Evolutionary conservation across 148 eudicot genomes (phyloP), one percentile per base, ranked within the genome.

Genomic region (Amaranthus hypochondriacus): DNA sequence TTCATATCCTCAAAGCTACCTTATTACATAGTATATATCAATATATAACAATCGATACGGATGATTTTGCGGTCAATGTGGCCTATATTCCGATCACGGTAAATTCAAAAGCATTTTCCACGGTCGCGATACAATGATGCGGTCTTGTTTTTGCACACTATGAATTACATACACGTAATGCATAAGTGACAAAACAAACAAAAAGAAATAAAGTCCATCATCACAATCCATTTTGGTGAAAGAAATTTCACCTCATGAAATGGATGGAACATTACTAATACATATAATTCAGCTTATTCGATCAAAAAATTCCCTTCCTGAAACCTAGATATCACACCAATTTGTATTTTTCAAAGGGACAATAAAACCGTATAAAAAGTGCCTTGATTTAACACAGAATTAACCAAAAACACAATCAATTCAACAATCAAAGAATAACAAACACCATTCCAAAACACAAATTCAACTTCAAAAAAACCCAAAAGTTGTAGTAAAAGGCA

Each of bases 181-280:
- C 39, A 28, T 28, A 28, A 28, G 39, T 28, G 39, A 28, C 39
- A 28, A 0, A 12, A 7, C 6, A 7, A 72, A 55, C 2, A 21
- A 55, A 7, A 14, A 60, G 4, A 11, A 48, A 44, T 28, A 0
- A 49, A 60, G 54, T 61, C 69, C 69, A 39, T 73, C 28, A 47
- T 57, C 74, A 73, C 68, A 49, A 72, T 56, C 74, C 73, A 73
- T 78, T 52, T 68, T 28, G 68, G 28, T 67, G 9, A 14, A 46
- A 9, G 47, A 7, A 7, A n/a, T 62, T 53, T 11, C 48, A 52
- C 49, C 21, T 51, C n/a, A 4, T 58, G 72, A 78, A 9, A 65
- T 8, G 7, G 9, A 28, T 60, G 55, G 60, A 49, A 61, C 12
- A 52, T 60, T 18, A 6, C 28, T 49, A 28, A n/a, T 42, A 61